These are phyloP conservation scores for Vairimorpha ceranae DNA, from an alignment of 371 early-diverging fungal species.

Conservation along the genomic window DNA sequence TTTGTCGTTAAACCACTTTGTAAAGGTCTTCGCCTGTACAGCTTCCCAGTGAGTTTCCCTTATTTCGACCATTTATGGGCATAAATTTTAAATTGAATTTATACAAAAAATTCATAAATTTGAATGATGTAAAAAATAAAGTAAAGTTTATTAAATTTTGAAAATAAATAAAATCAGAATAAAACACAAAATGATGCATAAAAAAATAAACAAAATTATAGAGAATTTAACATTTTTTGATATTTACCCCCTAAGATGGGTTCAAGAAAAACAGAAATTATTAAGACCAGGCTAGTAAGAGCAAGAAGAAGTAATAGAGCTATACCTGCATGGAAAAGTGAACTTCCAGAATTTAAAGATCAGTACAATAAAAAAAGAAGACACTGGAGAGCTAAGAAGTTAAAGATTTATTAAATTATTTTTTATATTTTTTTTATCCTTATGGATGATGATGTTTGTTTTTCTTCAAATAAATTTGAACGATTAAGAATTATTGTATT, in stretches of 20 bases:
- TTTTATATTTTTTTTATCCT: neutral
- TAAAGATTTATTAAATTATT: slow-evolving; percentile 57
- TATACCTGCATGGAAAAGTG: slow-evolving; percentile 61
- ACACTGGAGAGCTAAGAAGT: slow-evolving; percentile 56
- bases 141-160: no score
- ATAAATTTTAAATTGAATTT: neutral
- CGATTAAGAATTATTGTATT: no score
- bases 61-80: slow-evolving; percentile 21
- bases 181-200: neutral
- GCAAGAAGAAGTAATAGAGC: slow-evolving; percentile 58
- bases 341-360: slow-evolving; percentile 50
- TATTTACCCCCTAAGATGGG: slow-evolving; percentile 30
- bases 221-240: no score
- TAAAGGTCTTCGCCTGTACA: slow-evolving; percentile 69
- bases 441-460: no score
- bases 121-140: no score
- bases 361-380: slow-evolving; percentile 58
- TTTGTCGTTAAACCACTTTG: slow-evolving; percentile 80
- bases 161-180: no score
- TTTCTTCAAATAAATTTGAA: no score
- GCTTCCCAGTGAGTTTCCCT: slow-evolving; percentile 62
- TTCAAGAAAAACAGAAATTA: slow-evolving; percentile 48
- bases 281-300: slow-evolving; percentile 60
- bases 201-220: no score
- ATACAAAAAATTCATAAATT: no score